These are phyloP conservation scores for Xylaria intraflava DNA, from an alignment of 495 filamentous ascomycete genomes.

Conservation along the genomic window DNA sequence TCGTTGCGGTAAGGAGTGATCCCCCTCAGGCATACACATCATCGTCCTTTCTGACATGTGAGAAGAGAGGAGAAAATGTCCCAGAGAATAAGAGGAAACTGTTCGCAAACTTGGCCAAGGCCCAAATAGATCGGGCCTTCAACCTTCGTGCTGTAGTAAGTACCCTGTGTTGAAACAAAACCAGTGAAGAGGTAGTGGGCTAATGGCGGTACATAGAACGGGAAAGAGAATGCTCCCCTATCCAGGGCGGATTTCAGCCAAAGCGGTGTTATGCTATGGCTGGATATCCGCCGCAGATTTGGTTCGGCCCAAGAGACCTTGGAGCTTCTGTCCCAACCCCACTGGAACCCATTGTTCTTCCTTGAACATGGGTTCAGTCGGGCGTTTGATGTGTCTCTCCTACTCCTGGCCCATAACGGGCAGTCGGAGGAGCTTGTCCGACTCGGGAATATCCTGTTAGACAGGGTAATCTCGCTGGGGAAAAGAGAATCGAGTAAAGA, in stretches of 20 bases:
- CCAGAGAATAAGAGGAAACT: conserved; percentile 33
- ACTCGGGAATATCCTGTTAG: conserved; percentile 9
- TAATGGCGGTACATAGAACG: not conserved
- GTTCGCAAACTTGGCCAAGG: conserved; percentile 34
- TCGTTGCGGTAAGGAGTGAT: conserved; percentile 35
- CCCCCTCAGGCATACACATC: not conserved
- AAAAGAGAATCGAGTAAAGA: no score
- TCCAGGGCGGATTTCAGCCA: not conserved
- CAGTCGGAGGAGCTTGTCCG: conserved; percentile 13
- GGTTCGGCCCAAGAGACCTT: conserved; percentile 16
- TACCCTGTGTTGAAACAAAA: not conserved
- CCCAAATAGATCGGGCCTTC: conserved; percentile 38
- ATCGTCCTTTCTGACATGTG: not conserved
- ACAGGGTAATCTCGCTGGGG: conserved; percentile 12
- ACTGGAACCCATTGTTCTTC: conserved; percentile 18
- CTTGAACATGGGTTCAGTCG: conserved; percentile 11
- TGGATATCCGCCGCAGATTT: conserved; percentile 13
- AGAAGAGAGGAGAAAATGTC: conserved; percentile 30
- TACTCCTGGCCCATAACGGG: conserved; percentile 5
- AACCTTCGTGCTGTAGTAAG: conserved; percentile 33
- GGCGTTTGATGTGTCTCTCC: conserved; percentile 6
- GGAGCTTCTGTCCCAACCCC: conserved; percentile 9
- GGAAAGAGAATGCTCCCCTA: not conserved
- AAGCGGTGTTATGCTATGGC: conserved; percentile 16
- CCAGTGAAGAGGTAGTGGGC: not conserved